These are phyloP conservation scores for Fragaria iinumae DNA, from an alignment of 306 rosid species.

Conservation along the genomic window DNA sequence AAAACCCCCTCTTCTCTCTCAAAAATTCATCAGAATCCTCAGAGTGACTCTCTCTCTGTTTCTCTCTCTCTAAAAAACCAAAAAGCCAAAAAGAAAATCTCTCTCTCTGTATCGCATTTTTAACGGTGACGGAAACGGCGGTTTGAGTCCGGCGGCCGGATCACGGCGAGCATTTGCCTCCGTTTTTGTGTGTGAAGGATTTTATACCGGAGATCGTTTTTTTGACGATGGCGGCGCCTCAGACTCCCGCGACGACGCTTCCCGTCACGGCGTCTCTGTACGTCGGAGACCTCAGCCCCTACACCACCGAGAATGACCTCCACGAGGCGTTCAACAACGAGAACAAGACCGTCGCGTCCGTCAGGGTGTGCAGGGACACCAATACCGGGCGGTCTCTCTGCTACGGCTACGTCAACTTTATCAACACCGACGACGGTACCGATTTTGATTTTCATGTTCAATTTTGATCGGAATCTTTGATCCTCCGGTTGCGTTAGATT, in stretches of 20 bases:
- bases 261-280: slow-evolving; percentile 60
- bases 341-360: slow-evolving; percentile 52
- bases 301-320: slow-evolving; percentile 51
- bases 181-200: neutral
- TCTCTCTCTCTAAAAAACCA: neutral
- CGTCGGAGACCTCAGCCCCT: slow-evolving; percentile 82
- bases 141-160: neutral
- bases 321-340: slow-evolving; percentile 51
- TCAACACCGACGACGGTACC: slow-evolving; percentile 62
- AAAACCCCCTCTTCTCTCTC: neutral
- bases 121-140: slow-evolving; percentile 15
- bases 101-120: neutral
- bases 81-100: neutral
- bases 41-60: neutral
- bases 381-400: slow-evolving; percentile 63
- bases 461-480: neutral
- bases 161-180: neutral
- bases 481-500: neutral
- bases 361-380: slow-evolving; percentile 61
- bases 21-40: neutral
- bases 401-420: slow-evolving; percentile 80
- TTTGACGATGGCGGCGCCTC: slow-evolving; percentile 51
- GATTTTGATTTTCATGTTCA: neutral
- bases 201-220: no score
- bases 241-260: slow-evolving; percentile 35